Base-by-base conservation (phyloP, 352 stramenopile genomes). In the Globisporangium nodosum region DNA sequence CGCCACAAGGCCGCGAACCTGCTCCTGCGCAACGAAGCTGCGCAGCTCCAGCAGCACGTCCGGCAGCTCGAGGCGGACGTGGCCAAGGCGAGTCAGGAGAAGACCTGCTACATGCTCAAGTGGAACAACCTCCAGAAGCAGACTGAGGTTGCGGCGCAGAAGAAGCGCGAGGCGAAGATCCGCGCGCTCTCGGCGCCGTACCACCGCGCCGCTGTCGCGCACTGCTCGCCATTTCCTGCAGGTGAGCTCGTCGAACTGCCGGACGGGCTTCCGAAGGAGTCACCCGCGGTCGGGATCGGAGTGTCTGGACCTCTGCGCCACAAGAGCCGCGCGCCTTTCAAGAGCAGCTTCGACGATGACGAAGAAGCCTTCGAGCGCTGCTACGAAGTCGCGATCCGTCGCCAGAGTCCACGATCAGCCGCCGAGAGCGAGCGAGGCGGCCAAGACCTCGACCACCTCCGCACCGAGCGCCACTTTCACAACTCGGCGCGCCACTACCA, bases 401-500 rank as follows among this genome's bases (percentile, higher is more conserved):
- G 35, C 13, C 50, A 35, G 46, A 15, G 33, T 30, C 16, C 24
- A 9, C 16, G 13, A 13, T 30, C 21, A 35, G 18, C 8, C 12
- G 30, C 51, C 15, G 21, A 35, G 16, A 43, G 9, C 5, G 9
- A 5, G 54, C 11, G 6, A 21, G 24, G 33, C 47, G 48, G 16
- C 35, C 40, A 18, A 13, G 33, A 54, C 46, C 33, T n/a, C 31
- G 49, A 42, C 48, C 33, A 54, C 46, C 33, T 62, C n/a, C 31
- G 46, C 47, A 51, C 35, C 20, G 59, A 56, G 53, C 39, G 53
- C 16, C 72, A 66, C 43, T 71, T 76, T 12, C 52, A 78, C 31
- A 84, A 76, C 39, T 70, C 74, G 2, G 62, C 60, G 37, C 72
- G 73, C 3, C 82, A 92, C 46, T 82, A 74, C 43, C 76, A 90